Evolutionary conservation across 2,329 filamentous ascomycete genomes (phyloP).

Genomic region (Pseudogymnoascus sp.): DNA sequence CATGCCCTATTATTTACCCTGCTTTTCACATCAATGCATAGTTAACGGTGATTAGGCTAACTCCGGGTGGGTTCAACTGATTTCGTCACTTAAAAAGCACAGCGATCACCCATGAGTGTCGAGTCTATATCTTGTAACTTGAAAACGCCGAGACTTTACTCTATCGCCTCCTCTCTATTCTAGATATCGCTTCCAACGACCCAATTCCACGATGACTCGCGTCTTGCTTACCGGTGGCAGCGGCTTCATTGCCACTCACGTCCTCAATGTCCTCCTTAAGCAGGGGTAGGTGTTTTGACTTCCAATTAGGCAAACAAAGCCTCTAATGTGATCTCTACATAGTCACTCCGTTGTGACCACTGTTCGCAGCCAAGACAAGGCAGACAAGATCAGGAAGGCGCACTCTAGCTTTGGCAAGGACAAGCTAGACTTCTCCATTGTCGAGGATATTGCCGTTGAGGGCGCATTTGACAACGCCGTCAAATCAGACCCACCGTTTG

Average conservation of each 20-base stretch:
- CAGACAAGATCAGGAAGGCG: slow-evolving; percentile 34
- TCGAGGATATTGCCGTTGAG: slow-evolving; percentile 63
- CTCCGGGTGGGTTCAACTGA: no score
- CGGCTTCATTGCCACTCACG: slow-evolving; percentile 47
- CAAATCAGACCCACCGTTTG: slow-evolving; percentile 36
- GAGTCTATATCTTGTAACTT: no score
- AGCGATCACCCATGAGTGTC: no score
- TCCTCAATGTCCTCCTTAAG: slow-evolving; percentile 39
- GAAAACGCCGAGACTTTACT: no score
- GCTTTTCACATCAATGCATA: no score
- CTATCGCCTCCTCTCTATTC: no score
- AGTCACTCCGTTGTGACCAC: slow-evolving; percentile 35
- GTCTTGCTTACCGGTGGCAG: slow-evolving; percentile 30
- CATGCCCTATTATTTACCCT: no score
- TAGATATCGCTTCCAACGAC: no score
- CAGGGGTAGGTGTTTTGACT: not conserved
- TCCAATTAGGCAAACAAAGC: no score
- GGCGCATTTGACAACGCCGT: slow-evolving; percentile 57
- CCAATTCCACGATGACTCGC: slow-evolving; percentile 8
- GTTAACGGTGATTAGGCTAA: not conserved
- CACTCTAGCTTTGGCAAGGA: slow-evolving; percentile 25
- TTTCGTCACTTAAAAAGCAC: no score
- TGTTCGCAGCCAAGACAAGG: slow-evolving; percentile 40
- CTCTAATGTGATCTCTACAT: slow-evolving; percentile 17
- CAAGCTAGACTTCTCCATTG: slow-evolving; percentile 44